phyloP scores from a whole-genome alignment of 1,139 yeast genomes.

The Zygosaccharomyces sapae region DNA sequence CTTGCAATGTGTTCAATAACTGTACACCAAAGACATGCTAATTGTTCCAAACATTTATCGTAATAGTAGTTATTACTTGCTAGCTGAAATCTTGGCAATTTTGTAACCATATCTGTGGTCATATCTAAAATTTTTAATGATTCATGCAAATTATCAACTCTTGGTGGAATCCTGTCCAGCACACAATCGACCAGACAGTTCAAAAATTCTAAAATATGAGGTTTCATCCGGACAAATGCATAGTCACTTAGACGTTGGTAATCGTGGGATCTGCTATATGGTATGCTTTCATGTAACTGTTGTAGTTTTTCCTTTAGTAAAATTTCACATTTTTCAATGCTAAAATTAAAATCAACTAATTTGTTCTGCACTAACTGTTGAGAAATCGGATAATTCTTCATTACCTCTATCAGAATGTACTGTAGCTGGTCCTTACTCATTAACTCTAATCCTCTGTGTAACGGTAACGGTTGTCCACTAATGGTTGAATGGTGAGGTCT shows the following conservation, averaged over 20 bases:
- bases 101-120: slow-evolving; percentile 60
- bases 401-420: slow-evolving; percentile 24
- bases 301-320: slow-evolving; percentile 26
- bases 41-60: slow-evolving; percentile 71
- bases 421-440: slow-evolving; percentile 31
- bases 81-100: slow-evolving; percentile 68
- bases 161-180: slow-evolving; percentile 74
- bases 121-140: slow-evolving; percentile 66
- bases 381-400: slow-evolving; percentile 29
- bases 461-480: slow-evolving; percentile 33
- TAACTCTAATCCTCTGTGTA: slow-evolving; percentile 32
- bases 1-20: slow-evolving; percentile 46
- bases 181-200: slow-evolving; percentile 77
- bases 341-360: slow-evolving; percentile 22
- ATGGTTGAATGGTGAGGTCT: slow-evolving; percentile 20
- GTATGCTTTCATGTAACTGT: slow-evolving; percentile 26
- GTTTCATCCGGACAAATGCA: slow-evolving; percentile 79
- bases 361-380: slow-evolving; percentile 22
- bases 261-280: slow-evolving; percentile 27
- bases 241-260: slow-evolving; percentile 50
- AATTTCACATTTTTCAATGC: slow-evolving; percentile 24
- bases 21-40: slow-evolving; percentile 71
- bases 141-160: slow-evolving; percentile 44
- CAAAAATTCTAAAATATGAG: slow-evolving; percentile 68
- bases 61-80: slow-evolving; percentile 70